Percentiles rank a stretch among this genome's conserved stretches.
These are phyloP conservation scores for Wickerhamomyces sp. DNA, from an alignment of 1,139 yeast species.

Conservation along the genomic window DNA sequence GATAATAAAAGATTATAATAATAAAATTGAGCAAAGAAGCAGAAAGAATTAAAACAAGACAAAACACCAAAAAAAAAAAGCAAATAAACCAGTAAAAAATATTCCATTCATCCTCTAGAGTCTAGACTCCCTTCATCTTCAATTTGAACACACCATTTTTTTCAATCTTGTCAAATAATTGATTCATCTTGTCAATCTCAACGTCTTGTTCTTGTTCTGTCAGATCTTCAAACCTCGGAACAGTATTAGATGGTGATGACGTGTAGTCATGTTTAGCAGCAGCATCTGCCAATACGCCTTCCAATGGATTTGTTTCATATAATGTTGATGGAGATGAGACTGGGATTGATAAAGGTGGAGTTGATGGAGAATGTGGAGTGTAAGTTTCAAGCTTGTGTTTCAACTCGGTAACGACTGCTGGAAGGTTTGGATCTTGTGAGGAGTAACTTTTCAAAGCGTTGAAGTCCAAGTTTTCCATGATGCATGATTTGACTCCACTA, in stretches of 20 bases:
- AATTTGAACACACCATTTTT: constrained; percentile 42
- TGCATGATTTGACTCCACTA: constrained; percentile 12
- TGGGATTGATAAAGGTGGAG: background rate
- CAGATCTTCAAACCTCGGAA: constrained; percentile 28
- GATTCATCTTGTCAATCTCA: constrained; percentile 49
- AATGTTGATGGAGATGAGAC: background rate
- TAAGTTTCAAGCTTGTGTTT: constrained; percentile 7
- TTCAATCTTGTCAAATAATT: constrained; percentile 43
- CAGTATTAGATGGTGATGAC: constrained; percentile 1
- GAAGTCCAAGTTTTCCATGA: constrained; percentile 12
- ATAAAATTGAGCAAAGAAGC: too few species aligned
- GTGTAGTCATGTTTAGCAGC: background rate
- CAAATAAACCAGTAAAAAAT: too few species aligned
- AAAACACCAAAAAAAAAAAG: too few species aligned
- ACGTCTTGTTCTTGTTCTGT: constrained; percentile 48
- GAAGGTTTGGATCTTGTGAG: constrained; percentile 13
- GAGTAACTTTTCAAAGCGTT: constrained; percentile 5
- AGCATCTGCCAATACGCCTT: background rate
- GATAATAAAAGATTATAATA: too few species aligned
- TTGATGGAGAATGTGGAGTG: background rate
- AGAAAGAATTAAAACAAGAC: too few species aligned
- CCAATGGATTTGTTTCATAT: background rate
- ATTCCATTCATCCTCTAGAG: too few species aligned
- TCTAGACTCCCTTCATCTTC: constrained; percentile 24
- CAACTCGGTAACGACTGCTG: constrained; percentile 9